Evolutionary conservation across 108 stramenopile species (phyloP).

Genomic region (Nitzschia putrida): DNA sequence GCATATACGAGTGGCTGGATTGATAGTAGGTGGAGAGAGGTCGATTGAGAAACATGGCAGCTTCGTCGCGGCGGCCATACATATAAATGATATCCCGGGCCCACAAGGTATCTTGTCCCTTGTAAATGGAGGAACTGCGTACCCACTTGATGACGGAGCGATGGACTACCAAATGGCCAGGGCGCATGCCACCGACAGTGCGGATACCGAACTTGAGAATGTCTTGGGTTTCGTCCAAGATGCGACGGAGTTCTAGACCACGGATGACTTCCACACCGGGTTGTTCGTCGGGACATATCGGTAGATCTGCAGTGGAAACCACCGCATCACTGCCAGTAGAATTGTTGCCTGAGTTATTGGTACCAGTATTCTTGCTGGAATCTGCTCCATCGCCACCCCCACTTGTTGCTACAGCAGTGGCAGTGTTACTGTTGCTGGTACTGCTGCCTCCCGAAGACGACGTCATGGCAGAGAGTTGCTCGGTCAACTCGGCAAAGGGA

Average conservation of each 20-base stretch:
- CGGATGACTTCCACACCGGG: slow-evolving; percentile 19
- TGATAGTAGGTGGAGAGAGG: slow-evolving; percentile 26
- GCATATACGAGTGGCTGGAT: slow-evolving; percentile 14
- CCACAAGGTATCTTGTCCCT: slow-evolving; percentile 17
- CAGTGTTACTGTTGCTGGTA: too few species aligned
- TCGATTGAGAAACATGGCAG: slow-evolving; percentile 16
- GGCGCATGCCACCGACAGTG: slow-evolving; percentile 20
- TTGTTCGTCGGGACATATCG: slow-evolving; percentile 11
- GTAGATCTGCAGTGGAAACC: neutral
- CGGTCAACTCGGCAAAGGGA: neutral
- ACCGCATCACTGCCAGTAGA: too few species aligned
- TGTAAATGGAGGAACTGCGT: slow-evolving; percentile 4
- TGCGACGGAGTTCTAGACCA: slow-evolving; percentile 1
- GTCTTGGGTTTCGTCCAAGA: slow-evolving; percentile 17
- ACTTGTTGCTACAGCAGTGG: neutral
- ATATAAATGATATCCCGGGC: slow-evolving; percentile 14
- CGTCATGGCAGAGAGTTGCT: too few species aligned
- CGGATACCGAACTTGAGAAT: slow-evolving; percentile 21
- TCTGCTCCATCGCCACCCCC: neutral
- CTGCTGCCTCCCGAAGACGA: too few species aligned
- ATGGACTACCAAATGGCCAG: slow-evolving; percentile 13
- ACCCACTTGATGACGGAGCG: slow-evolving; percentile 5
- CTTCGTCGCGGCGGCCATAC: slow-evolving; percentile 14
- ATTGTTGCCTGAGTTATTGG: neutral
- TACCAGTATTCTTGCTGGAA: neutral